Percentiles rank a stretch among this genome's conserved stretches.
These are phyloP conservation scores for Jamesozyma jinghongensis DNA, from an alignment of 805 yeast genomes.

Conservation along the genomic window DNA sequence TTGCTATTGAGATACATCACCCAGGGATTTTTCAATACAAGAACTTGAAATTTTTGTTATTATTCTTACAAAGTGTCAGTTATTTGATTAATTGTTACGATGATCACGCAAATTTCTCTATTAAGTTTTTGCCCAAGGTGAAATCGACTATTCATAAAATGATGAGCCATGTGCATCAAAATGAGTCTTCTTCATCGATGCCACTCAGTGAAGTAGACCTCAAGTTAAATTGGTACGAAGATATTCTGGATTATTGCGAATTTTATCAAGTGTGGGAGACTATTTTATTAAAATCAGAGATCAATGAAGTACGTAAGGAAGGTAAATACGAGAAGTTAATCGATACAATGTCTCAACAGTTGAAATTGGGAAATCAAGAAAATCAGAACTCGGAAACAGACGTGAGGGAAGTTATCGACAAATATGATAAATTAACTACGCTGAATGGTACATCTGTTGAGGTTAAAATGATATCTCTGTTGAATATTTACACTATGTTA, in stretches of 20 bases:
- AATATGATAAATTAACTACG: background rate
- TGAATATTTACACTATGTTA: constrained; percentile 16
- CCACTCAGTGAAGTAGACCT: constrained; percentile 10
- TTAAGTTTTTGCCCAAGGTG: constrained; percentile 25
- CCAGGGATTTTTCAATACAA: constrained; percentile 17
- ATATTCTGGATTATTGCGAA: constrained; percentile 11
- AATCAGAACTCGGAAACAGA: background rate
- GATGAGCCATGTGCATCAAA: constrained; percentile 2
- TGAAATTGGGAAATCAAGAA: no score
- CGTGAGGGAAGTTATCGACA: background rate
- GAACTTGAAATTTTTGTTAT: constrained; percentile 21
- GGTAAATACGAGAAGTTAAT: background rate
- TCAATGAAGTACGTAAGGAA: background rate
- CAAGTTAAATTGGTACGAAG: constrained; percentile 11
- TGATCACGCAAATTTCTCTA: constrained; percentile 23
- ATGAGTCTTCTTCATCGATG: no score
- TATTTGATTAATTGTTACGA: constrained; percentile 28
- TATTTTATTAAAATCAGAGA: constrained; percentile 9
- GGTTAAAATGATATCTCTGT: constrained; percentile 15
- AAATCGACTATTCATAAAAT: constrained; percentile 13
- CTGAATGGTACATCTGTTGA: constrained; percentile 6
- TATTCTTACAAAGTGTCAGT: constrained; percentile 28
- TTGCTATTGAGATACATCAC: constrained; percentile 11
- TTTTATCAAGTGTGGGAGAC: constrained; percentile 21
- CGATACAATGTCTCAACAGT: background rate